Evolutionary conservation across 1,284 basidiomycete species (phyloP).

Genomic region (Ustilago crameri): DNA sequence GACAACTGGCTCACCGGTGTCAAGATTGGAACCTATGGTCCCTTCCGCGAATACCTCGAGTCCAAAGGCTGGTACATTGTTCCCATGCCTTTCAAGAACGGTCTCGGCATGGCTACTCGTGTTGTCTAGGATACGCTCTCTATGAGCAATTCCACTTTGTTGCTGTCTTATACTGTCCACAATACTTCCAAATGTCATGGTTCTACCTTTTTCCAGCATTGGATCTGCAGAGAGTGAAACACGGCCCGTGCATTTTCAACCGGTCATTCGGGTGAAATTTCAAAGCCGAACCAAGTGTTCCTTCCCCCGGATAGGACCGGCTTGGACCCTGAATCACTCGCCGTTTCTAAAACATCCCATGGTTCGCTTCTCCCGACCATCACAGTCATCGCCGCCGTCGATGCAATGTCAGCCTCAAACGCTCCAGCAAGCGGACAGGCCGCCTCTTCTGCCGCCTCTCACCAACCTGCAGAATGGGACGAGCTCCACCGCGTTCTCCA

Average conservation of each 20-base stretch:
- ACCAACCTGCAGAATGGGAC: slow-evolving; percentile 18
- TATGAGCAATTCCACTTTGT: neutral
- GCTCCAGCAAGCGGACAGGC: neutral
- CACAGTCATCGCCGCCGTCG: too few relatives aligned
- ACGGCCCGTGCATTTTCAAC: too few relatives aligned
- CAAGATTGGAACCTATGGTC: slow-evolving; percentile 27
- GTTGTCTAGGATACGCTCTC: neutral
- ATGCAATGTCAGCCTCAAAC: slow-evolving; percentile 6
- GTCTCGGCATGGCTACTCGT: slow-evolving; percentile 36
- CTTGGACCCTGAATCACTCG: too few relatives aligned
- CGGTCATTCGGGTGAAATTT: too few relatives aligned
- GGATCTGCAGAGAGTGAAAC: too few relatives aligned
- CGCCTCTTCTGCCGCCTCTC: neutral
- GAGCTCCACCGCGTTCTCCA: slow-evolving; percentile 20
- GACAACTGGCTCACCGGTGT: slow-evolving; percentile 41
- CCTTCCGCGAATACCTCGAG: slow-evolving; percentile 32
- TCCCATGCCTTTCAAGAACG: slow-evolving; percentile 44
- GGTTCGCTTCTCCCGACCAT: too few relatives aligned
- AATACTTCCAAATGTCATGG: too few relatives aligned
- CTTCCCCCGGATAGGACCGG: too few relatives aligned
- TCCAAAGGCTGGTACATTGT: slow-evolving; percentile 34
- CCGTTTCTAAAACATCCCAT: too few relatives aligned
- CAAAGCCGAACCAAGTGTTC: too few relatives aligned
- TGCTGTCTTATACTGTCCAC: too few relatives aligned
- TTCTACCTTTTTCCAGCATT: too few relatives aligned